phyloP scores from a whole-genome alignment of 805 yeast species.

The Zygoascus tannicola region DNA sequence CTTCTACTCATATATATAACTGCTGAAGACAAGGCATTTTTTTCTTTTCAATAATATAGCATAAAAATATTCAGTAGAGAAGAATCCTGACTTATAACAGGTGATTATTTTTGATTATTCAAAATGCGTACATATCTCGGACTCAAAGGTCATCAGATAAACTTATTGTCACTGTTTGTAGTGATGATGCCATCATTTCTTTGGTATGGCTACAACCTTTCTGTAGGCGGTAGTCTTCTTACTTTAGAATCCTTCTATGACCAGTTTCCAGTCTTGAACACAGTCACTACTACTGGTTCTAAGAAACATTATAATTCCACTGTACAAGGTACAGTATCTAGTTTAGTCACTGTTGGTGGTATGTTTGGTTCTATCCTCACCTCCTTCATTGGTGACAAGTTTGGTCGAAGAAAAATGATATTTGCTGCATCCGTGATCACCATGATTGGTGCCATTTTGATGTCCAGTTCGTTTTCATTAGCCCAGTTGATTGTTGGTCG shows the following conservation, averaged over 20 bases:
- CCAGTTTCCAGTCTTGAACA: conserved; percentile 12
- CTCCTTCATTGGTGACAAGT: conserved; percentile 44
- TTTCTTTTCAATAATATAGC: no score
- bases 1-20: no score
- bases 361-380: conserved; percentile 56
- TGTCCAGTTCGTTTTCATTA: conserved; percentile 32
- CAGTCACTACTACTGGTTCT: conserved; percentile 12
- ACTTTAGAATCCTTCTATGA: conserved; percentile 6
- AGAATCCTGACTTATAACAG: no score
- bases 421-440: conserved; percentile 46
- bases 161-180: conserved; percentile 2
- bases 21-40: no score
- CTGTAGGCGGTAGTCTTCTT: conserved; percentile 13
- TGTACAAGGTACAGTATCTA: conserved; percentile 26
- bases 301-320: conserved; percentile 14
- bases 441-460: conserved; percentile 21
- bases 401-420: conserved; percentile 53
- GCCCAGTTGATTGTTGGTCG: conserved; percentile 64
- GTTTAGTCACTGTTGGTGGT: conserved; percentile 57
- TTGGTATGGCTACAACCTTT: conserved; percentile 14
- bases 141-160: conserved; percentile 6
- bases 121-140: conserved; percentile 5
- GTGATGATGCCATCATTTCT: conserved; percentile 11
- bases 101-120: background rate
- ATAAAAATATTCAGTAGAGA: no score